phyloP scores from a whole-genome alignment of 2,329 filamentous ascomycete species.

The Botrytis aclada region DNA sequence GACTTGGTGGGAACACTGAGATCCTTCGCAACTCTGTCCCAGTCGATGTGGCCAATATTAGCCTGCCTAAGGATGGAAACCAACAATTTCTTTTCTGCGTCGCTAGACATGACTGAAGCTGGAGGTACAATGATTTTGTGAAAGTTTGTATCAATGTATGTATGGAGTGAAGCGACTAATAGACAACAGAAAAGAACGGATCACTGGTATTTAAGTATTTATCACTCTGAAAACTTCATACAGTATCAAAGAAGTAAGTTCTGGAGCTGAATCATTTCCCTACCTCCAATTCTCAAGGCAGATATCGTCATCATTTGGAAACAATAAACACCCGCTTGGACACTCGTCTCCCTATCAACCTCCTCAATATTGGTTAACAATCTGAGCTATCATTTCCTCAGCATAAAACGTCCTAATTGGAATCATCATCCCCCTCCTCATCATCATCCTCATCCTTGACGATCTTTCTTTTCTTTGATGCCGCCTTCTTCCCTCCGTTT shows the following conservation, averaged over 20 bases:
- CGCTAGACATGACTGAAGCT: neutral
- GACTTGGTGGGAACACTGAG: neutral
- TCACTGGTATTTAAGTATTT: neutral
- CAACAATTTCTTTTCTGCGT: conserved; percentile 1
- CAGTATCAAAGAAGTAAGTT: neutral
- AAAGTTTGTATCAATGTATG: neutral
- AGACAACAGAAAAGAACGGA: neutral
- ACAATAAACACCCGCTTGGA: neutral
- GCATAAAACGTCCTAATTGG: neutral
- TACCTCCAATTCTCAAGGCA: neutral
- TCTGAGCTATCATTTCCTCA: neutral
- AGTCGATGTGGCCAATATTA: neutral
- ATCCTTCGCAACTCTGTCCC: conserved; percentile 4
- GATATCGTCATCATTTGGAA: neutral
- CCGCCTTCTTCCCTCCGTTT: neutral
- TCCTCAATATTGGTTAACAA: neutral
- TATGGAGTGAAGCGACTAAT: neutral
- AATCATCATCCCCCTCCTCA: neutral
- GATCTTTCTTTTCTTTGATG: neutral
- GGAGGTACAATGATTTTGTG: neutral
- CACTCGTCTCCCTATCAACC: neutral
- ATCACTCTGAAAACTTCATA: neutral
- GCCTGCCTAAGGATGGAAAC: conserved; percentile 1
- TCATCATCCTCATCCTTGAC: neutral
- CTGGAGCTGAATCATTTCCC: neutral